Evolutionary conservation across 305 asterid species (phyloP), one percentile per base, ranked within the genome.

Genomic region (Rubia tinctorum): DNA sequence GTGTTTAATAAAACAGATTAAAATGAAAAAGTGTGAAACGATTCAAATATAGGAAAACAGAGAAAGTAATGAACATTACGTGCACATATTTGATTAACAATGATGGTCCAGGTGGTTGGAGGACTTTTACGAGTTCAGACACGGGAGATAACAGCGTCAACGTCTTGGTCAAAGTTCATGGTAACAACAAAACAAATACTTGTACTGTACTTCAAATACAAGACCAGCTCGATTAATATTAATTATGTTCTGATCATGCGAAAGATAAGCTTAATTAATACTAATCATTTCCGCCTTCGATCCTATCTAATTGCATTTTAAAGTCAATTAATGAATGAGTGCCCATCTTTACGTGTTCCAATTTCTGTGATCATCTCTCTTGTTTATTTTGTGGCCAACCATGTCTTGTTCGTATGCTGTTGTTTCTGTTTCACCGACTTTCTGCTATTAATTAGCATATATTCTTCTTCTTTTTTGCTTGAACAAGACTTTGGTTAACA

Each of bases 281-380:
- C 3, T 4, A 42, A 43, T 27, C 3, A 30, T 30, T 30, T 30
- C 34, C 34, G 65, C 15, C 59, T 66, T 8, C 43, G 27, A 66
- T 73, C 75, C 64, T 65, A 15, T 75, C 51, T 10, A 43, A 75
- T 53, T 53, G 67, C n/a, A 17, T 75, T 67, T 69, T 25, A 13
- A 42, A 22, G 71, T 18, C 30, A 14, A 15, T 47, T 3, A 5
- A 47, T 13, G 55, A 47, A 51, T 51, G 22, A 68, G 49, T 22
- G 69, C 9, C 83, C 85, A 82, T 78, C 66, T 69, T 76, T 78
- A 82, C 79, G 80, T 82, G 86, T 82, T 77, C 0, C 45, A 69
- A 55, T 17, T 8, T 65, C 74, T 73, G 77, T 75, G 79, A 51
- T 72, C 11, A 66, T 71, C 47, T 39, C 68, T 64, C 62, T 76